Evolutionary conservation across 1,284 basidiomycete species (phyloP), one percentile per base, ranked within the genome.

Genomic region (Leccinum griseonigrum): DNA sequence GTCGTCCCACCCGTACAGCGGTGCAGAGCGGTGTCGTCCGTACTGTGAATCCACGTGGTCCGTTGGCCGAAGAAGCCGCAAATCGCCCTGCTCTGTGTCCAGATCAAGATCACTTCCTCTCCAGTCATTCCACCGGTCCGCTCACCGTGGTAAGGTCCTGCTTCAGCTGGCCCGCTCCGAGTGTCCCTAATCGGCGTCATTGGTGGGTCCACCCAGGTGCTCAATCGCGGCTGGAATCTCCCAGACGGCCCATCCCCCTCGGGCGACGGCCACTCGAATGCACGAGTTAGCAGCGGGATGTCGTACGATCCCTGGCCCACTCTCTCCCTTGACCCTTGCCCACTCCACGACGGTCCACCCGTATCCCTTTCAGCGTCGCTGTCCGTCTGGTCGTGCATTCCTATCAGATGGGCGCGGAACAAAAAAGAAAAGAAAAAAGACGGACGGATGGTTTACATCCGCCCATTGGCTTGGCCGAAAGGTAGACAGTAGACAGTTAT

Each of bases 301-400:
- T 62, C 72, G 66, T 70, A 63, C 40, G 50, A 48, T 7, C 57
- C n/a, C 14, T 61, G 54, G n/a, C 46, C 36, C 52, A 58, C 67
- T 51, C 69, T 60, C n/a, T 68, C 63, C 18, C 31, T 63, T 48
- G 62, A 50, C 55, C 56, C 62, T 32, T 68, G 64, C 34, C 50
- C 58, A 48, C 11, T 54, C 68, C 68, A 64, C 59, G 64, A 67
- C 11, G 76, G 74, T 48, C 70, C 71, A 13, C 18, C 58, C n/a
- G 40, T 29, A 38, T 76, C 74, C 59, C 75, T 71, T 61, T 78
- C 76, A 7, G 66, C 67, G 63, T 80, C 75, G 64, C 72, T 67
- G 22, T 71, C 70, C 26, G 60, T 48, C 58, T 58, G 72, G 52
- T 69, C 70, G 14, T 43, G 59, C 61, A 59, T 52, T 5, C 48